phyloP scores from a whole-genome alignment of 306 rosid genomes.

The Quercus aquifolioides region DNA sequence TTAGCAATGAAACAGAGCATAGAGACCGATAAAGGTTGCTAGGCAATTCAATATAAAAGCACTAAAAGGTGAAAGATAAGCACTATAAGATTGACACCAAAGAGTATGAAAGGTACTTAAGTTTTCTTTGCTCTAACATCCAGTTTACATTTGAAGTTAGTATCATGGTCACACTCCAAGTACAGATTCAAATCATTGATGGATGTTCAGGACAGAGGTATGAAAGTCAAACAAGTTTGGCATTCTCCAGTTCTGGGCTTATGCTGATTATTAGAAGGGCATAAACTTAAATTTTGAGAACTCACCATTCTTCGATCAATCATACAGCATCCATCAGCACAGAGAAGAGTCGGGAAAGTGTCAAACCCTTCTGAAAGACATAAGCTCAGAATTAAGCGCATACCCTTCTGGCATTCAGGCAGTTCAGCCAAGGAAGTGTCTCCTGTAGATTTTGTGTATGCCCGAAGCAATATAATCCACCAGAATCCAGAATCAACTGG shows the following conservation, averaged over 20 bases:
- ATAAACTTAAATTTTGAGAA: constrained; percentile 5
- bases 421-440: constrained; percentile 77
- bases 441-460: constrained; percentile 88
- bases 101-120: background rate
- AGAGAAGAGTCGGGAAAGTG: constrained; percentile 91
- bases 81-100: background rate
- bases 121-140: background rate
- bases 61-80: background rate
- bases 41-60: background rate
- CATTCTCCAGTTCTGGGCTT: constrained; percentile 2
- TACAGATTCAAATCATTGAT: background rate
- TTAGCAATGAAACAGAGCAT: background rate
- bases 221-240: background rate
- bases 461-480: constrained; percentile 96
- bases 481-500: constrained; percentile 98
- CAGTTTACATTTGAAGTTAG: background rate
- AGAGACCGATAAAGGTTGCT: background rate
- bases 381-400: constrained; percentile 82
- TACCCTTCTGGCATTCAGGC: constrained; percentile 95
- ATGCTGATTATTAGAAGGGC: constrained; percentile 1
- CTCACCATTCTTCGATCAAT: constrained; percentile 98
- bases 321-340: constrained; percentile 98
- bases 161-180: background rate
- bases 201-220: background rate
- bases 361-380: constrained; percentile 93